These are phyloP conservation scores for Galeopsis tetrahit DNA, from an alignment of 257 asterid species.

Conservation along the genomic window DNA sequence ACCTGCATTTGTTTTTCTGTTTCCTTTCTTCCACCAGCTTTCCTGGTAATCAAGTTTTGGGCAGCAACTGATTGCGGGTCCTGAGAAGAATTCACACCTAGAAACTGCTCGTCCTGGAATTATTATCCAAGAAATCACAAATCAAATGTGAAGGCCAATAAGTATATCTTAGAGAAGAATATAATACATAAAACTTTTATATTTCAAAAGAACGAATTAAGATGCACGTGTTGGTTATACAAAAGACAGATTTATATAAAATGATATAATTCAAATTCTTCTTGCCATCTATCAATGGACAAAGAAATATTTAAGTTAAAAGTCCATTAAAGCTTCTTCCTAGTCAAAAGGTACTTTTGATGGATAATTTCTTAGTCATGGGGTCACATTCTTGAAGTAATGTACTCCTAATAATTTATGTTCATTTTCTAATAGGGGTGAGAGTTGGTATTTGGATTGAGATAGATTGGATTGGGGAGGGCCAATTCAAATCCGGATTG, in stretches of 20 bases:
- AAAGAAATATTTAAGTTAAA: background rate
- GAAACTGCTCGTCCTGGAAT: constrained; percentile 74
- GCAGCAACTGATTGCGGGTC: constrained; percentile 68
- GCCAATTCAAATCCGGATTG: too few species aligned
- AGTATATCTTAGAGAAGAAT: constrained; percentile 6
- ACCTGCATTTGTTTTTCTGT: constrained; percentile 84
- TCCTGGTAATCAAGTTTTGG: constrained; percentile 79
- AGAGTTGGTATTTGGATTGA: too few species aligned
- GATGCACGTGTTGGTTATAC: background rate
- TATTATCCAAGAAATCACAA: constrained; percentile 33
- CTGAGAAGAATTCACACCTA: constrained; percentile 53
- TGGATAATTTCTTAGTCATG: background rate
- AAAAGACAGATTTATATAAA: background rate
- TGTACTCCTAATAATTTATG: constrained; percentile 4
- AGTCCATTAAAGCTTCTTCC: constrained; percentile 7
- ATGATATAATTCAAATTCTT: background rate
- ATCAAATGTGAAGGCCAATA: constrained; percentile 20
- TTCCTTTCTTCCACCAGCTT: constrained; percentile 93
- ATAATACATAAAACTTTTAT: background rate
- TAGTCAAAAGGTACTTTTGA: constrained; percentile 11
- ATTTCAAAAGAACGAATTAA: background rate
- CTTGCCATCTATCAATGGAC: constrained; percentile 6
- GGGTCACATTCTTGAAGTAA: background rate
- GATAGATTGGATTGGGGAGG: too few species aligned
- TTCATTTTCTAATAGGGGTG: background rate